Percentiles rank a stretch among this genome's conserved stretches.
These are phyloP conservation scores for Grifola frondosa DNA, from an alignment of 1,284 basidiomycete species.

Conservation along the genomic window DNA sequence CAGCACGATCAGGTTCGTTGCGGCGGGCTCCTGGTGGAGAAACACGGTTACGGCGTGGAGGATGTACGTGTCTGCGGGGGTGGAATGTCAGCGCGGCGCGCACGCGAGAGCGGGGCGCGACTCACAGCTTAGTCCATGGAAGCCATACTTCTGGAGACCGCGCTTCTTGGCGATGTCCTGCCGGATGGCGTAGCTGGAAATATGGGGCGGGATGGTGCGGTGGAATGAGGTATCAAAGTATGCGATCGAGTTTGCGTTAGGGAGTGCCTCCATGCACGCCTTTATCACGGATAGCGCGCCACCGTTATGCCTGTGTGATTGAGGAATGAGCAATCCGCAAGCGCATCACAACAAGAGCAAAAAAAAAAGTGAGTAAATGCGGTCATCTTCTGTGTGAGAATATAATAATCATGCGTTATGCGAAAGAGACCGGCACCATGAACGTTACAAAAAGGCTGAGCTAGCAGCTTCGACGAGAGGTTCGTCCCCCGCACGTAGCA, in stretches of 20 bases:
- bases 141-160: slow-evolving; percentile 84
- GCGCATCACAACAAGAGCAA: background rate
- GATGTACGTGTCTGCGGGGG: slow-evolving; percentile 58
- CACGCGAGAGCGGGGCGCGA: slow-evolving; percentile 29
- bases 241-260: slow-evolving; percentile 61
- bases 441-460: too few relatives aligned
- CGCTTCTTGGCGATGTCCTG: slow-evolving; percentile 57
- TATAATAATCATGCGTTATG: too few relatives aligned
- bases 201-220: slow-evolving; percentile 67
- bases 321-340: too few relatives aligned
- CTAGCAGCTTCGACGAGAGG: too few relatives aligned
- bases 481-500: too few relatives aligned
- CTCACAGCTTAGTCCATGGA: slow-evolving; percentile 79
- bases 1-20: slow-evolving; percentile 70
- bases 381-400: too few relatives aligned
- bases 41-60: slow-evolving; percentile 56
- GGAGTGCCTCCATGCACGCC: slow-evolving; percentile 62
- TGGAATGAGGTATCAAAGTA: slow-evolving; percentile 90
- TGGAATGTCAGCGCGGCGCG: slow-evolving; percentile 17
- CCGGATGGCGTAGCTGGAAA: slow-evolving; percentile 77
- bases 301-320: slow-evolving; percentile 64
- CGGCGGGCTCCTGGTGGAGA: slow-evolving; percentile 42
- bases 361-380: too few relatives aligned
- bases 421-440: too few relatives aligned
- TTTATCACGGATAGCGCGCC: slow-evolving; percentile 61